Conservation (phyloP, 1,139 yeast species). For the Lizanozyma gosingica region DNA sequence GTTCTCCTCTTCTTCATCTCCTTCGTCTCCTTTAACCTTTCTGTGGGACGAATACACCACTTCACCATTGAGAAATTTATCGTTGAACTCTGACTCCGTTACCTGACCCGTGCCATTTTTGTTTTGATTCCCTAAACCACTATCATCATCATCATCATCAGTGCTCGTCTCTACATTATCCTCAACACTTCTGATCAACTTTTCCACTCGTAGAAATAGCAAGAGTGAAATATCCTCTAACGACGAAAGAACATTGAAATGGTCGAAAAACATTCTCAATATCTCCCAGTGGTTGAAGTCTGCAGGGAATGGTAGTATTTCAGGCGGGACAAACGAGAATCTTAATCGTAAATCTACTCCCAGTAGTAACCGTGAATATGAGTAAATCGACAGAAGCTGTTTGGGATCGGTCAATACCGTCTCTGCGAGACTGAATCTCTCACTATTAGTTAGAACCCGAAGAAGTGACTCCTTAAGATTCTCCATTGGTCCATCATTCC, state of each 20-base stretch:
- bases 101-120: constrained; percentile 2
- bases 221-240: not conserved
- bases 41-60: constrained; percentile 2
- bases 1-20: constrained; percentile 17
- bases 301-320: not conserved
- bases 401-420: not conserved
- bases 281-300: constrained; percentile 1
- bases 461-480: constrained; percentile 2
- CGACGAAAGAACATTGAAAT: not conserved
- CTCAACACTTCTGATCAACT: constrained; percentile 6
- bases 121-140: constrained; percentile 1
- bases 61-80: constrained; percentile 19
- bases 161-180: too few species aligned
- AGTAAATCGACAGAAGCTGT: not conserved
- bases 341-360: not conserved
- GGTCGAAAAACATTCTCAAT: constrained; percentile 1
- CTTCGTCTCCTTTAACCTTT: constrained; percentile 9
- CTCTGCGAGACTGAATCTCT: not conserved
- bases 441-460: constrained; percentile 2
- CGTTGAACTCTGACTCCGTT: constrained; percentile 16
- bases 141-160: too few species aligned
- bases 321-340: not conserved
- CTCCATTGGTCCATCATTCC: too few species aligned
- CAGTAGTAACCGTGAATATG: not conserved
- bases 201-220: constrained; percentile 1